Evolutionary conservation across 352 stramenopile genomes (phyloP), one percentile per base, ranked within the genome.

Genomic region (Globisporangium heterothallicum): DNA sequence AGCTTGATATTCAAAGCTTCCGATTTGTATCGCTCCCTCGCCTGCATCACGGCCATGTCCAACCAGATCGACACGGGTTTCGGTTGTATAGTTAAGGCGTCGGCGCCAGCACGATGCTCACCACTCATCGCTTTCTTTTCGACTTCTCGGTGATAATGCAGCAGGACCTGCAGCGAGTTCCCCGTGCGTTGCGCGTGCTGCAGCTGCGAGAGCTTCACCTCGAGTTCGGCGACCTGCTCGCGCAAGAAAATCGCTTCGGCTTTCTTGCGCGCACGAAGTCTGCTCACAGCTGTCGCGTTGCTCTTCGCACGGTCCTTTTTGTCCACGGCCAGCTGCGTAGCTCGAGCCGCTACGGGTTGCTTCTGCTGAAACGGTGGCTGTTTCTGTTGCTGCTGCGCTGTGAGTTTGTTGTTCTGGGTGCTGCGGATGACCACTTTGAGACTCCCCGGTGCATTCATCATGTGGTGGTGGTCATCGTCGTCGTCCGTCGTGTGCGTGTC

Each of bases 1-100:
- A 82, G 60, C 35, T 68, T 64, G 8, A 58, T 54, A 46, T 82
- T 82, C 42, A 78, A 64, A 35, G 66, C 46, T 27, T 81, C 62
- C 0, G 68, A 58, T 9, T 61, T 62, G 48, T 68, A 57, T 13
- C 68, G 59, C 38, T 74, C 70, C 14, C 62, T 57, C 32, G 66
- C 71, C 40, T 79, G 70, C 8, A 62, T 41, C 13, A 52, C 70
- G 29, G 70, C 70, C 1, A 81, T 41, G 27, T 59, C 61, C 21
- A 70, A 45, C 73, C 73, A 84, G 16, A 79, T 56, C 0, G 66
- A 64, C 1, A 61, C 40, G 0, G 21, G 8, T 6, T 49, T 51
- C 40, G 42, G 29, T 21, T 38, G 26, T 26, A 40, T 57, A 2
- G 25, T 46, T 18, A 38, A 36, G 12, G 46, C 26, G 6, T 36